Evolutionary conservation across 1,139 yeast genomes (phyloP).

Genomic region (Casaregolazyma suthepensis): DNA sequence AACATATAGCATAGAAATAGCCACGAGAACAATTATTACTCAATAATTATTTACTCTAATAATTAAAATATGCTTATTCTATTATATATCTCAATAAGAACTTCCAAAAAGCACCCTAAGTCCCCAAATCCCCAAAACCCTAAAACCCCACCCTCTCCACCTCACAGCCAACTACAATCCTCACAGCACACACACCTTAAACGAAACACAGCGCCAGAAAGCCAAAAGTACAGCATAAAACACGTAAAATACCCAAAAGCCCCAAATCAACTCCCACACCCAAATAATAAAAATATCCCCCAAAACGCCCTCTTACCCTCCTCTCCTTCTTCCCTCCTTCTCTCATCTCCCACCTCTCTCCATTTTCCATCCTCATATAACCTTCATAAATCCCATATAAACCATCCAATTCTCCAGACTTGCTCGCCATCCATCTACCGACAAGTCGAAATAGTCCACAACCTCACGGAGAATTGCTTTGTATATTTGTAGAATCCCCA

Average conservation of each 20-base stretch:
- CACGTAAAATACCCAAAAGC: too few relatives aligned
- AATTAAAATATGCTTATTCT: background rate
- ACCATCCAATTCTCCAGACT: background rate
- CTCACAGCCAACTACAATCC: too few relatives aligned
- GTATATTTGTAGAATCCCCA: background rate
- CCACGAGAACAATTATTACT: background rate
- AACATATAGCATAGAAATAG: background rate
- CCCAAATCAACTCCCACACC: too few relatives aligned
- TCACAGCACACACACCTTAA: too few relatives aligned
- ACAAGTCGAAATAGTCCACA: background rate
- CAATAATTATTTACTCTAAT: too few relatives aligned
- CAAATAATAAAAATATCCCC: background rate
- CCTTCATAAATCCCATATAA: background rate
- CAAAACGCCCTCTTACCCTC: background rate
- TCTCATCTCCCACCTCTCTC: background rate
- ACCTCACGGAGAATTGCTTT: background rate
- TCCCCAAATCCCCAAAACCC: background rate
- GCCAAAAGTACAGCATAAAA: too few relatives aligned
- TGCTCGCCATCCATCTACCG: background rate
- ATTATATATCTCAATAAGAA: background rate
- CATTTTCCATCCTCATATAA: background rate
- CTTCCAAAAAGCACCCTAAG: too few relatives aligned
- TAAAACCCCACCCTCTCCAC: too few relatives aligned
- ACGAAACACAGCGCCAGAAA: too few relatives aligned
- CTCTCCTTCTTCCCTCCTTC: background rate